Percentiles rank a stretch among this genome's conserved stretches.
Conservation (phyloP, 805 yeast genomes). For the Kluyveromyces wickerhamii region DNA sequence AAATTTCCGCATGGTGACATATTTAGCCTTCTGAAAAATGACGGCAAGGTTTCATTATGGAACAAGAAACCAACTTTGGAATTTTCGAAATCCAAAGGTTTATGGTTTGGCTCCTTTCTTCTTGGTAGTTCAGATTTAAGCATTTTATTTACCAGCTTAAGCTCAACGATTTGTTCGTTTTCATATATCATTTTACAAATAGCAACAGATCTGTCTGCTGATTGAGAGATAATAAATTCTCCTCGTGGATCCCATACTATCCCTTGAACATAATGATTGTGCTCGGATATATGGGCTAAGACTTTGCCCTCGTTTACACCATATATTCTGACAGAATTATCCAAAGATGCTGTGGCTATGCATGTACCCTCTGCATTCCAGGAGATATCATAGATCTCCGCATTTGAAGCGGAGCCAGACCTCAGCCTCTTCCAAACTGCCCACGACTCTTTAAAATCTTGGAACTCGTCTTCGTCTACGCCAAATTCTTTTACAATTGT, state of each 20-base stretch:
- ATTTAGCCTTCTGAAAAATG: slow-evolving; percentile 79
- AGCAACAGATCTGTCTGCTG: slow-evolving; percentile 79
- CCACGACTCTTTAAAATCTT: slow-evolving; percentile 70
- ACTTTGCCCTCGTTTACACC: slow-evolving; percentile 52
- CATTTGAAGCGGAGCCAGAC: slow-evolving; percentile 48
- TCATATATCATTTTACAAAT: slow-evolving; percentile 38
- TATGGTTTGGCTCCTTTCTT: slow-evolving; percentile 9
- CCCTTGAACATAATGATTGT: slow-evolving; percentile 89
- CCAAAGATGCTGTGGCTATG: slow-evolving; percentile 88
- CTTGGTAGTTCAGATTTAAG: slow-evolving; percentile 52
- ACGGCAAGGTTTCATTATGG: slow-evolving; percentile 80
- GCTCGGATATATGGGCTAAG: slow-evolving; percentile 39
- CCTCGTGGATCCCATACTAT: slow-evolving; percentile 90
- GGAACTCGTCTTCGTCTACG: slow-evolving; percentile 34
- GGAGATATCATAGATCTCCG: slow-evolving; percentile 81
- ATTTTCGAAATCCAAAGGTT: slow-evolving; percentile 15
- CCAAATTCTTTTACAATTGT: slow-evolving; percentile 54
- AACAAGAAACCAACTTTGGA: slow-evolving; percentile 43
- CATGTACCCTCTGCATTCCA: slow-evolving; percentile 85
- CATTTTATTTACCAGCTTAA: slow-evolving; percentile 34
- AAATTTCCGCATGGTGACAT: slow-evolving; percentile 89
- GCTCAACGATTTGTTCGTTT: slow-evolving; percentile 10
- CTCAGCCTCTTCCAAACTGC: slow-evolving; percentile 36
- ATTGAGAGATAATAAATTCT: slow-evolving; percentile 73
- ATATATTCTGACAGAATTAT: slow-evolving; percentile 68